Conservation (phyloP, 805 yeast genomes). For the Danielia reshetovae region DNA sequence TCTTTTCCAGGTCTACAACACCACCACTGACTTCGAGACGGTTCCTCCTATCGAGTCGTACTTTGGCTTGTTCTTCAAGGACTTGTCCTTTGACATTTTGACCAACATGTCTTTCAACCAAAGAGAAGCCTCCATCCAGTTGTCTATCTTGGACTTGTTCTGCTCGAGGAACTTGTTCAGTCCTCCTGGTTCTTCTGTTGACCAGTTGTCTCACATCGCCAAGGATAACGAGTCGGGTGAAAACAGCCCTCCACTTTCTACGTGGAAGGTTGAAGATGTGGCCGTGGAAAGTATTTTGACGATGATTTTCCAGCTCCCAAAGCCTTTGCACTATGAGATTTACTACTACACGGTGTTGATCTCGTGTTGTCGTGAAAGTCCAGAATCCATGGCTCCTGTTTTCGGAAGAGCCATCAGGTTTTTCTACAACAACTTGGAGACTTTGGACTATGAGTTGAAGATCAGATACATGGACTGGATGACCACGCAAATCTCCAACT, state of each 20-base stretch:
- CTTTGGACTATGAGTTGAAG: conserved; percentile 69
- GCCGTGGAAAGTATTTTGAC: conserved; percentile 79
- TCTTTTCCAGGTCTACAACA: conserved; percentile 57
- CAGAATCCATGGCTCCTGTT: conserved; percentile 81
- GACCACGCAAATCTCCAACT: conserved; percentile 87
- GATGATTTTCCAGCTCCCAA: conserved; percentile 72
- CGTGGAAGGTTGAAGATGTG: conserved; percentile 90
- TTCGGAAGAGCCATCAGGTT: conserved; percentile 85
- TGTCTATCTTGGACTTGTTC: conserved; percentile 67
- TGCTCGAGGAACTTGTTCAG: conserved; percentile 54
- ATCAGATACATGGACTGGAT: conserved; percentile 84
- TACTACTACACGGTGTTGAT: conserved; percentile 83
- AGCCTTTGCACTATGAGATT: conserved; percentile 59
- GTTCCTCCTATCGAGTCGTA: conserved; percentile 38
- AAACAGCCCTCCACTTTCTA: conserved; percentile 47
- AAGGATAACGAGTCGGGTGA: conserved; percentile 41
- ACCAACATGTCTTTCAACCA: conserved; percentile 86
- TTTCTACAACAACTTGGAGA: conserved; percentile 63
- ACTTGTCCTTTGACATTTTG: conserved; percentile 68
- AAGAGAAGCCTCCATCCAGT: conserved; percentile 78
- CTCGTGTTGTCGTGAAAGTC: conserved; percentile 77
- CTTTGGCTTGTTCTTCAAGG: conserved; percentile 59
- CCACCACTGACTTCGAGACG: conserved; percentile 58
- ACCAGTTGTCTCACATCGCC: conserved; percentile 46
- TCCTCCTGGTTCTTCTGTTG: conserved; percentile 71